A percentile compares a stretch with the other conserved stretches of the same genome.
phyloP scores from a whole-genome alignment of 1,284 basidiomycete species.

The Leccinum variabile region DNA sequence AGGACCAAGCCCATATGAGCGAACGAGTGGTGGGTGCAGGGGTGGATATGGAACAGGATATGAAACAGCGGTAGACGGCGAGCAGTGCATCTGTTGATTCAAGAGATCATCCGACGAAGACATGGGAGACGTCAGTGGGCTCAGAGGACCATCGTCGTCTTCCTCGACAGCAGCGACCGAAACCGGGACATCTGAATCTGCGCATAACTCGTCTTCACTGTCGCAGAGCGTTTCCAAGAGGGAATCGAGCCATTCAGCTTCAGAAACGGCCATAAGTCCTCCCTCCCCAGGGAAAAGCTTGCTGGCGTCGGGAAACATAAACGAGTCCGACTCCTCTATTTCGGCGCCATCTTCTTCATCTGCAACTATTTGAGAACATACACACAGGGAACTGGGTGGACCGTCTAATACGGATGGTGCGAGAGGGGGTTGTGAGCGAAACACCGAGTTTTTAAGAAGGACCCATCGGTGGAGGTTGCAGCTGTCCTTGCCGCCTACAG shows the following conservation, averaged over 20 bases:
- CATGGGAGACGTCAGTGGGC: conserved; percentile 63
- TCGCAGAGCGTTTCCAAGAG: conserved; percentile 68
- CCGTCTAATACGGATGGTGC: conserved; percentile 34
- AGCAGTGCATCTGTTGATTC: conserved; percentile 49
- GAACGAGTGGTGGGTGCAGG: conserved; percentile 54
- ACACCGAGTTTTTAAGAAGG: conserved; percentile 78
- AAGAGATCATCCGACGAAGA: conserved; percentile 71
- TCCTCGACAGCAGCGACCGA: conserved; percentile 48
- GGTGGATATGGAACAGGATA: conserved; percentile 68
- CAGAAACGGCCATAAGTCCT: conserved; percentile 47
- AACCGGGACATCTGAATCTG: conserved; percentile 43
- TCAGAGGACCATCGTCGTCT: conserved; percentile 53
- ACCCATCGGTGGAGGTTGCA: conserved; percentile 82
- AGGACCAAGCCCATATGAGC: conserved; percentile 45
- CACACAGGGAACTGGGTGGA: conserved; percentile 34
- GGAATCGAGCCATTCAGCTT: conserved; percentile 78
- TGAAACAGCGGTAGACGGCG: conserved; percentile 49
- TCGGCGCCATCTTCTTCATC: conserved; percentile 37
- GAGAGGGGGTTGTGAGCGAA: conserved; percentile 47
- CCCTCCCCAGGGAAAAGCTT: conserved; percentile 45
- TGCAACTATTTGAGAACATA: conserved; percentile 44
- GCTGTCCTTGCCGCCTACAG: conserved; percentile 59
- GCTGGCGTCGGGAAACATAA: conserved; percentile 76
- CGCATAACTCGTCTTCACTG: conserved; percentile 56
- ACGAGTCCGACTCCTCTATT: conserved; percentile 55